Base-by-base conservation (phyloP, 768 basidiomycete species). In the Hemileccinum impolitum region DNA sequence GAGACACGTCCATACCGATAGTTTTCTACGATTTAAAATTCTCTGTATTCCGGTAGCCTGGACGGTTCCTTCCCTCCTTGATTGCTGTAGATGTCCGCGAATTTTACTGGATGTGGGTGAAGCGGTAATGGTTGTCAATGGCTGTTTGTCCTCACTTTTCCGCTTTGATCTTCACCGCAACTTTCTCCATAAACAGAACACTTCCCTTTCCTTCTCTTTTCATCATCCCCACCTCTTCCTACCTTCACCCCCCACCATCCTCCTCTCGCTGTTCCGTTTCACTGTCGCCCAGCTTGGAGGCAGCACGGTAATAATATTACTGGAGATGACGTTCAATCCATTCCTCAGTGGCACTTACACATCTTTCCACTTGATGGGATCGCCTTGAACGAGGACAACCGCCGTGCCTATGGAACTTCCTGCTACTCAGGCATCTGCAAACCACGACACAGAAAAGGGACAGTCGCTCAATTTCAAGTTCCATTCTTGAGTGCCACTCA, bases 131-230 rank as follows among this genome's bases (percentile, higher is more conserved):
- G 19, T 36, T 10, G 19, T 30, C 17, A 12, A 18, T 43, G 26
- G n/a, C 53, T 53, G 44, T 48, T 62, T 55, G 47, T 43, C 18
- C 44, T 17, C 11, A n/a, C 13, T 15, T 38, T 19, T 43, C 26
- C 11, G 46, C 51, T 51, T 58, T 55, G 52, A 54, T 35, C 43
- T 32, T 59, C n/a, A 39, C 39, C 35, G 10, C 11, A 34, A 50
- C 36, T 25, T 14, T 43, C 46, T 18, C 47, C 50, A 53, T 19
- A 60, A 63, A 53, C 37, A 49, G 30, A 48, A 59, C 43, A 28
- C 37, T 3, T 48, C 41, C 39, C 18, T 28, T 43, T 17, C 39
- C 15, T n/a, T 43, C 35, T 25, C 13, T 41, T 18, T 6, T 6
- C 18, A 17, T 8, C 36, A 8, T 19, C 25, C 32, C 30, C 31